Evolutionary conservation across 257 asterid species (phyloP).

Genomic region (Przewalskia tangutica): DNA sequence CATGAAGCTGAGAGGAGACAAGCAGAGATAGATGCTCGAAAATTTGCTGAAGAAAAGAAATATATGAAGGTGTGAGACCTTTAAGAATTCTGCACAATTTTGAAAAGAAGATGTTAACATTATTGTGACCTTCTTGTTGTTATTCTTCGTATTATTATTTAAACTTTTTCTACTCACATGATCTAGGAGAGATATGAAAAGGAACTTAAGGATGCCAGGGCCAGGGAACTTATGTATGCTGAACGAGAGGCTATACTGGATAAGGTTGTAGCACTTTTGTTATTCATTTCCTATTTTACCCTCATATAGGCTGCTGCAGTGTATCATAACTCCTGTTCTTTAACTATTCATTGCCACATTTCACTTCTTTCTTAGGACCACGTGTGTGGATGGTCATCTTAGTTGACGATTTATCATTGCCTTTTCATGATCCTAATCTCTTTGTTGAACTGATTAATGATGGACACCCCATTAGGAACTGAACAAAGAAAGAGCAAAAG

Average conservation of each 20-base stretch:
- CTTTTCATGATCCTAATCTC: neutral
- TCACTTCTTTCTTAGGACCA: neutral
- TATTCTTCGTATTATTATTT: slow-evolving; percentile 8
- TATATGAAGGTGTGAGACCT: slow-evolving; percentile 50
- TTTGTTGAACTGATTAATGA: neutral
- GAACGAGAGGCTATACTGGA: slow-evolving; percentile 91
- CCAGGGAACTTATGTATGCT: slow-evolving; percentile 98
- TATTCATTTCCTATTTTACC: slow-evolving; percentile 9
- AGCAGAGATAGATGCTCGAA: slow-evolving; percentile 67
- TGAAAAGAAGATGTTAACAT: neutral
- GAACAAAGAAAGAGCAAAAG: slow-evolving; percentile 65
- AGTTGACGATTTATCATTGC: neutral
- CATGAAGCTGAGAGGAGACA: slow-evolving; percentile 98
- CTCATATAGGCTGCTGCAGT: neutral
- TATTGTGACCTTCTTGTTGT: neutral
- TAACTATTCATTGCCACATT: neutral
- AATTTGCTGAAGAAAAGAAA: slow-evolving; percentile 59
- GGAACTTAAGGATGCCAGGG: slow-evolving; percentile 92
- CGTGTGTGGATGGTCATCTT: neutral
- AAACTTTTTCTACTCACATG: slow-evolving; percentile 18
- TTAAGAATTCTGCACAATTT: neutral
- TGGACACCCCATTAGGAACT: slow-evolving; percentile 51
- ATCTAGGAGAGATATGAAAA: slow-evolving; percentile 86
- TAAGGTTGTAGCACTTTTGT: slow-evolving; percentile 43
- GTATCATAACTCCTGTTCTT: neutral